A percentile compares a stretch with the other conserved stretches of the same genome.
Evolutionary conservation across 768 basidiomycete species (phyloP).

Genomic region (Boletus insuetus): DNA sequence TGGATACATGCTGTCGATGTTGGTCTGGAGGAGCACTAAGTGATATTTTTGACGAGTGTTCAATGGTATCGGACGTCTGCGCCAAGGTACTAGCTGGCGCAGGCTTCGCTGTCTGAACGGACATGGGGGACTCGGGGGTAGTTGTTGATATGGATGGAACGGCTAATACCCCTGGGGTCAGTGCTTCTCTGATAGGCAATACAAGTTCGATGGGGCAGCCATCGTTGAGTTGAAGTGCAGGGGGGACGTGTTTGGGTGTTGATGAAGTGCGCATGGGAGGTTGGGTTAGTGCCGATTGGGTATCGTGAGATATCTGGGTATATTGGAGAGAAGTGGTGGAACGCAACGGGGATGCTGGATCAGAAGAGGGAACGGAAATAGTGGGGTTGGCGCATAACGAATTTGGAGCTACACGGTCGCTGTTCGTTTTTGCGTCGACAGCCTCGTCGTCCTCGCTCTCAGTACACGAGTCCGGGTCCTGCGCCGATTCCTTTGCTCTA

Average conservation of each 20-base stretch:
- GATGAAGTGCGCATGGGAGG: conserved; percentile 4
- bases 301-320: conserved; percentile 29
- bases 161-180: conserved; percentile 40
- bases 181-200: conserved; percentile 10
- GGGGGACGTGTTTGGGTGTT: conserved; percentile 20
- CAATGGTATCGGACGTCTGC: conserved; percentile 4
- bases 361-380: not conserved
- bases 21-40: conserved; percentile 30
- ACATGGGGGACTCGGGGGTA: conserved; percentile 39
- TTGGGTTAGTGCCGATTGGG: conserved; percentile 14
- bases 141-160: conserved; percentile 58
- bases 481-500: conserved; percentile 15
- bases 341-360: conserved; percentile 15
- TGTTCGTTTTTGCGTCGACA: conserved; percentile 20
- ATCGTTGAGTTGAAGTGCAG: conserved; percentile 31
- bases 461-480: conserved; percentile 30
- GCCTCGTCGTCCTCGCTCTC: conserved; percentile 34
- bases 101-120: conserved; percentile 21
- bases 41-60: conserved; percentile 25
- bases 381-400: conserved; percentile 30
- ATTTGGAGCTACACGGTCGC: conserved; percentile 5
- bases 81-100: conserved; percentile 10
- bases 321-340: conserved; percentile 41
- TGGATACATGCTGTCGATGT: conserved; percentile 16
- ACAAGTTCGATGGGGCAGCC: conserved; percentile 19